phyloP scores from a whole-genome alignment of 495 filamentous ascomycete genomes.

The Xylaria nigripes region DNA sequence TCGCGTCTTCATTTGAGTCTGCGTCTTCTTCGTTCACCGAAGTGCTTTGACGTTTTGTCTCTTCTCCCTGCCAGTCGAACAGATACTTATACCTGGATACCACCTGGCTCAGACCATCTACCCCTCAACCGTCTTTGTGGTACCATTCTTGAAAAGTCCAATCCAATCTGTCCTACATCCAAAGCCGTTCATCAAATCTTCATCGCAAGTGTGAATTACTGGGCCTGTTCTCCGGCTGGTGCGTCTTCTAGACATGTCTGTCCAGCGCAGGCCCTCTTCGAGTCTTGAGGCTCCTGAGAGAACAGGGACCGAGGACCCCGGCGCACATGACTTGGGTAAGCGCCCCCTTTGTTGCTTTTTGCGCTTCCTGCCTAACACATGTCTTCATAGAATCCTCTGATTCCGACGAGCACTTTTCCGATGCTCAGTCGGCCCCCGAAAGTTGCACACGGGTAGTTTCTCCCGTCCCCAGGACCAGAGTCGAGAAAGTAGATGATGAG shows the following conservation, averaged over 20 bases:
- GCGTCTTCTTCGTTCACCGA: background rate
- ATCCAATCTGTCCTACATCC: background rate
- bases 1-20: background rate
- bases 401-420: slow-evolving; percentile 84
- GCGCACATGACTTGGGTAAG: slow-evolving; percentile 76
- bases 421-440: slow-evolving; percentile 66
- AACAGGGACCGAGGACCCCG: slow-evolving; percentile 64
- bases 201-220: background rate
- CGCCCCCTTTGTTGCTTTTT: background rate
- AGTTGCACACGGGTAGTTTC: slow-evolving; percentile 44
- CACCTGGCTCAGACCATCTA: background rate
- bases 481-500: slow-evolving; percentile 63
- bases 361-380: background rate
- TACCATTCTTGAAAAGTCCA: background rate
- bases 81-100: background rate
- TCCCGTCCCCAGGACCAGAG: slow-evolving; percentile 71
- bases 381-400: slow-evolving; percentile 49
- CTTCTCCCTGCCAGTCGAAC: background rate
- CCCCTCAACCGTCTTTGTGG: slow-evolving; percentile 5
- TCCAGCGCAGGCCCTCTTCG: slow-evolving; percentile 26
- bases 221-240: background rate
- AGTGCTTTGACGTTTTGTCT: background rate
- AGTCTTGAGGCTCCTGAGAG: slow-evolving; percentile 58
- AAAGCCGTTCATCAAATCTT: background rate
- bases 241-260: slow-evolving; percentile 22